Evolutionary conservation across 108 stramenopile species (phyloP), one percentile per base, ranked within the genome.

Genomic region (Conticribra weissflogii): DNA sequence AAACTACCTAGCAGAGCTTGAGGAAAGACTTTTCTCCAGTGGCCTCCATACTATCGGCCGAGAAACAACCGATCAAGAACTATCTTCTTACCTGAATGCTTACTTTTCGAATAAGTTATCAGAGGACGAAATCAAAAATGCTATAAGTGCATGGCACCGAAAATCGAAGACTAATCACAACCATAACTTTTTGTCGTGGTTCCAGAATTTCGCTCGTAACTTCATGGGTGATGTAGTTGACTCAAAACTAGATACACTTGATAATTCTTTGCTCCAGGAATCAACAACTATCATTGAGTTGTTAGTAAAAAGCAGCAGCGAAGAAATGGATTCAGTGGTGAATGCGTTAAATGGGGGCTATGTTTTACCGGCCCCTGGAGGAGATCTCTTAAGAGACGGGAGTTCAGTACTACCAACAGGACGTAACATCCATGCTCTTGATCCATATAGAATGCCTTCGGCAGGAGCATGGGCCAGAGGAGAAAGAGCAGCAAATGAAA

Each of bases 371-470:
- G 74, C 72, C 17, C 89, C 91, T 5, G 93, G 93, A 32, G 93
- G 93, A 21, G 93, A 91, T 71, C 53, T 92, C 25, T 63, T 92
- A 0, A 60, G 91, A 23, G 91, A 92, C 52, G 93, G 93, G 21
- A 73, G 82, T 16, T 73, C 86, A 3, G 93, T 94, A 0, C 76
- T 94, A 2, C 93, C 93, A 8, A 94, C 93, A 1, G 93, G 93
- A 24, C 44, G 91, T 30, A 94, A 94, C 47, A 92, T 91, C 32
- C 89, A 94, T 61, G 93, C 93, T 22, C 78, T 94, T 16, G 93
- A 88, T 50, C 90, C 90, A 12, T 95, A 92, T 65, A 73, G 94
- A 65, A 92, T 95, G 89, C 94, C 94, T 52, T 81, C 83, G 12
- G 81, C 85, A 8, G 78, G 85, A 12, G 94, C 94, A 8, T 95